phyloP scores from a whole-genome alignment of 306 rosid species.

The Elaeagnus macrophylla region DNA sequence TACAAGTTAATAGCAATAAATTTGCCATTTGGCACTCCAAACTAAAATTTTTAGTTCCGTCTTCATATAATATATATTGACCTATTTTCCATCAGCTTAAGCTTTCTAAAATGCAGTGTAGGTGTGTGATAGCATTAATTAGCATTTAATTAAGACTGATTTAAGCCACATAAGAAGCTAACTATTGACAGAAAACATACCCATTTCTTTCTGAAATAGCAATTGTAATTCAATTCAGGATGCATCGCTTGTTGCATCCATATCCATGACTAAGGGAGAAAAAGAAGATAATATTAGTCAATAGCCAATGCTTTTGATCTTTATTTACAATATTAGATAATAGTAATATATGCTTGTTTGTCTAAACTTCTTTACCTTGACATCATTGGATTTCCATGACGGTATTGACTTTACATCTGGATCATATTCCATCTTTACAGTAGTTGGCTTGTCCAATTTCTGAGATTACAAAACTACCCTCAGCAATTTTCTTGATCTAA shows the following conservation, averaged over 20 bases:
- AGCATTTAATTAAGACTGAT: too few relatives aligned
- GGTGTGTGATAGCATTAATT: too few relatives aligned
- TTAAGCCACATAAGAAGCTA: too few relatives aligned
- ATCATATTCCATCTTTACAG: conserved; percentile 40
- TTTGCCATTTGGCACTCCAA: too few relatives aligned
- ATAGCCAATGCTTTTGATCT: too few relatives aligned
- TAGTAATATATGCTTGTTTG: background rate
- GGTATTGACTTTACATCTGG: conserved; percentile 54
- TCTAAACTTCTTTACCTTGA: conserved; percentile 39
- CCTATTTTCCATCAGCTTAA: too few relatives aligned
- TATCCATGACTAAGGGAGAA: conserved; percentile 61
- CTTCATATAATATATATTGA: too few relatives aligned
- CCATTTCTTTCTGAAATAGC: conserved; percentile 79
- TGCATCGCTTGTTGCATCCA: conserved; percentile 99
- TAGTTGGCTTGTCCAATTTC: conserved; percentile 30
- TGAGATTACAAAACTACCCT: conserved; percentile 14
- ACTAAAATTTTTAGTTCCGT: too few relatives aligned
- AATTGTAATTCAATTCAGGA: conserved; percentile 81
- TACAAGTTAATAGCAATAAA: too few relatives aligned
- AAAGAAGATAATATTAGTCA: background rate
- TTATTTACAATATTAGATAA: background rate
- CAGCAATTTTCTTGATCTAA: background rate
- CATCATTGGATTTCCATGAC: conserved; percentile 74
- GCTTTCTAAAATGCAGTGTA: too few relatives aligned
- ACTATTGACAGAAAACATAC: conserved; percentile 18